A percentile compares a stretch with the other conserved stretches of the same genome.
Evolutionary conservation across 2,329 filamentous ascomycete species (phyloP).

Genomic region (Amphichorda felina): DNA sequence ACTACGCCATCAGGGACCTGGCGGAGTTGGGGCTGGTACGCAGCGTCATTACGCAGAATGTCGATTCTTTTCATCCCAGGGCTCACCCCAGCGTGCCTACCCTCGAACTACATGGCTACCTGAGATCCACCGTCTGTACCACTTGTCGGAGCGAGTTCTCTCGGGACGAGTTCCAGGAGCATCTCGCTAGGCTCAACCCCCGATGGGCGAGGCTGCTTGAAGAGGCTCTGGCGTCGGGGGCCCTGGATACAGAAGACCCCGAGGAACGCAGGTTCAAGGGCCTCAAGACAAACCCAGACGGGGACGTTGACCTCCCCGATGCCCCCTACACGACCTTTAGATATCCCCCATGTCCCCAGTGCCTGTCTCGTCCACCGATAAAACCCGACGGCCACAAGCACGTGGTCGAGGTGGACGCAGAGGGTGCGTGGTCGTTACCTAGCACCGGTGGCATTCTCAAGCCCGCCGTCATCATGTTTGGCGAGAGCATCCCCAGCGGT

Average conservation of each 20-base stretch:
- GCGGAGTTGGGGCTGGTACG: conserved; percentile 60
- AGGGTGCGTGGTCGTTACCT: conserved; percentile 63
- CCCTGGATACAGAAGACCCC: conserved; percentile 67
- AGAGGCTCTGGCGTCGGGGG: conserved; percentile 60
- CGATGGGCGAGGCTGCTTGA: conserved; percentile 69
- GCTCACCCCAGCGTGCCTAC: conserved; percentile 67
- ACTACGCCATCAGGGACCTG: conserved; percentile 65
- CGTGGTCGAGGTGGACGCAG: conserved; percentile 57
- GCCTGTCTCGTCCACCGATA: conserved; percentile 51
- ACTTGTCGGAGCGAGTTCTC: conserved; percentile 64
- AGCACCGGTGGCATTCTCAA: conserved; percentile 75
- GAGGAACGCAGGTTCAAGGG: conserved; percentile 55
- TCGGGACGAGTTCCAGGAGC: conserved; percentile 62
- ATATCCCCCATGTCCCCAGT: conserved; percentile 81
- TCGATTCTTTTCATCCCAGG: conserved; percentile 80
- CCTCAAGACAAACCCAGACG: conserved; percentile 81
- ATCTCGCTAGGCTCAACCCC: conserved; percentile 71
- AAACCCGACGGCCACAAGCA: conserved; percentile 41
- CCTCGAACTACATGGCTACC: conserved; percentile 83
- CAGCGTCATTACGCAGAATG: conserved; percentile 85
- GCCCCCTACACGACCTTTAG: conserved; percentile 83
- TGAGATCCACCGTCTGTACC: conserved; percentile 70
- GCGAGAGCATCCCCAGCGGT: conserved; percentile 62
- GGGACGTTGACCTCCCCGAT: conserved; percentile 80
- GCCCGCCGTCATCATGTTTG: conserved; percentile 92